A percentile compares a stretch with the other conserved stretches of the same genome.
phyloP scores from a whole-genome alignment of 2,329 filamentous ascomycete species.

The Periconia digitata region DNA sequence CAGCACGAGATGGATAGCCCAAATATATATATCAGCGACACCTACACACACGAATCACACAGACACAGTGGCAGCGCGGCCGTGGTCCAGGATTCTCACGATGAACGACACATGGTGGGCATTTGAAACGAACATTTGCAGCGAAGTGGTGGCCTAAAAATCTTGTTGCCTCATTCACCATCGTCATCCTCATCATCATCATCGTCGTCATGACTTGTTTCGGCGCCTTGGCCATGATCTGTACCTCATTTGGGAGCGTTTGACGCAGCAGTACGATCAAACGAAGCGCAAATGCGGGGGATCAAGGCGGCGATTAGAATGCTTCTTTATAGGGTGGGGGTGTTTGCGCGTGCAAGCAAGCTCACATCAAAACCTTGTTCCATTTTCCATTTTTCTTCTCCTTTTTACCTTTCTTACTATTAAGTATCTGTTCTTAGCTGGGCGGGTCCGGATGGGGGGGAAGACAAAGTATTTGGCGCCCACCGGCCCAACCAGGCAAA shows the following conservation, averaged over 20 bases:
- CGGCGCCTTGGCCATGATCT: slow-evolving; percentile 6
- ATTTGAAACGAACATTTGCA: slow-evolving; percentile 18
- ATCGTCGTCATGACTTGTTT: slow-evolving; percentile 2
- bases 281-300: slow-evolving; percentile 27
- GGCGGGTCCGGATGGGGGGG: slow-evolving; percentile 8
- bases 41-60: slow-evolving; percentile 6
- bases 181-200: no score
- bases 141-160: slow-evolving; percentile 14
- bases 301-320: slow-evolving; percentile 27
- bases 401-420: no score
- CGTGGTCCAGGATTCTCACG: slow-evolving; percentile 15
- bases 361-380: slow-evolving; percentile 12
- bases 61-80: slow-evolving; percentile 19
- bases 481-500: background rate
- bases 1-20: slow-evolving; percentile 1
- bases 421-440: slow-evolving; percentile 27
- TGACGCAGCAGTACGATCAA: slow-evolving; percentile 31
- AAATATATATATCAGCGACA: slow-evolving; percentile 5
- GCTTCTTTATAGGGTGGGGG: slow-evolving; percentile 21
- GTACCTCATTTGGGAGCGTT: slow-evolving; percentile 17
- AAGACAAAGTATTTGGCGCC: no score
- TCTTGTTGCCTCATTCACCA: slow-evolving; percentile 14
- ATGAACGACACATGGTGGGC: slow-evolving; percentile 15
- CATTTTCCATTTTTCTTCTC: background rate
- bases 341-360: slow-evolving; percentile 21